Evolutionary conservation across 495 filamentous ascomycete genomes (phyloP).

Genomic region (Talaromyces thailandensis): DNA sequence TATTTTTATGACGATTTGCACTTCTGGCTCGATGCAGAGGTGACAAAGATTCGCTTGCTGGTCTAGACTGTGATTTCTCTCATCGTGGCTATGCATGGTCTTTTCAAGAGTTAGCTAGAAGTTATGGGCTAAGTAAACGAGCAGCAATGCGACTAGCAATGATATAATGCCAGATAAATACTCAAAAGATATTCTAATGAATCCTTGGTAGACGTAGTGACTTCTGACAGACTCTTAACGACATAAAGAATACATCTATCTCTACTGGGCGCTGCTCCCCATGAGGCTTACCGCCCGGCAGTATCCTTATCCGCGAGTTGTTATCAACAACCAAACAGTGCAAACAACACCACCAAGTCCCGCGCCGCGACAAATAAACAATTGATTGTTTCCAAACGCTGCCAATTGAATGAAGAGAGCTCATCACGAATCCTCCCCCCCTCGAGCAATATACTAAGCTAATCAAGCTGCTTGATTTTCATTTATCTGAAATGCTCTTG

Average conservation of each 20-base stretch:
- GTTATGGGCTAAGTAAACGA: conserved; percentile 5
- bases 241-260: too few relatives aligned
- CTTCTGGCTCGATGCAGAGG: neutral
- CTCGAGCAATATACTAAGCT: neutral
- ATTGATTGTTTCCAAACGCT: neutral
- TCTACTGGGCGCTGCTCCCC: neutral
- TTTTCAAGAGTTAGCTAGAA: conserved; percentile 2
- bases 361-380: conserved; percentile 8
- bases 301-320: neutral
- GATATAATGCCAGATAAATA: neutral
- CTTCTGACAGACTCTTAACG: too few relatives aligned
- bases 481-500: neutral
- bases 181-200: neutral
- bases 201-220: neutral
- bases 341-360: conserved; percentile 14
- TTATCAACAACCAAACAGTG: conserved; percentile 10
- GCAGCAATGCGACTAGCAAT: neutral
- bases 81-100: neutral
- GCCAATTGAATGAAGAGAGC: neutral
- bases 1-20: neutral
- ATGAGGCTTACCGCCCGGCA: neutral
- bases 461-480: neutral
- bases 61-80: conserved; percentile 2
- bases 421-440: neutral
- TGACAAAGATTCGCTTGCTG: conserved; percentile 1